Evolutionary conservation across 2,329 filamentous ascomycete genomes (phyloP), one percentile per base, ranked within the genome.

Genomic region (Stylonectria norvegica): DNA sequence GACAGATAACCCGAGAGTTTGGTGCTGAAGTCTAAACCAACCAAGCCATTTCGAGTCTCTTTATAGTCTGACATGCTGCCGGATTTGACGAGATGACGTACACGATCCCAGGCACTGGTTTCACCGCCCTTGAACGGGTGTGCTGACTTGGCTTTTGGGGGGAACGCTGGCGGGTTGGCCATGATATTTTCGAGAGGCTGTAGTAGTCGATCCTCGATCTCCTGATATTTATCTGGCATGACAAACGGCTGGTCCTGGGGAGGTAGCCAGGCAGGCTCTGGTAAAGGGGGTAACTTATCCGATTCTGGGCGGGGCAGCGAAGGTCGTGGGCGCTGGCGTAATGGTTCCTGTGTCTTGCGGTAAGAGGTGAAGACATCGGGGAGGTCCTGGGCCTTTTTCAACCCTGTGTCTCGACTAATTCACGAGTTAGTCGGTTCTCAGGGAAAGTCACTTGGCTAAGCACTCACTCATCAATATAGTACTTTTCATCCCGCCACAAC

Each of bases 291-390:
- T 4, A 93, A 63, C 2, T 65, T 62, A 2, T 59, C 59, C 16
- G 68, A 65, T 2, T 61, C 54, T 0, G 83, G 83, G 2, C 64
- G 66, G 0, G 81, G 71, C 2, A 86, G 58, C 1, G 71, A 59
- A 2, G 68, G 58, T 28, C 85, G 75, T 4, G 86, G 85, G 10
- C 76, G 76, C 27, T 79, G 69, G 29, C 83, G 75, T 2, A 90
- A 67, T 1, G 85, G 85, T 49, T 89, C 86, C 38, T 87, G 75
- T 3, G 73, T 76, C 61, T 89, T 89, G 6, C 85, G 76, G 52
- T 85, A 91, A 0, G 75, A 75, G 0, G 86, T 89, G 58, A 89
- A 91, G 2, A 90, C 72, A 53, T 89, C 83, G 2, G 85, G 84
- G 2, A 89, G 69, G 2, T 86, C 75, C 20, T 71, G 57, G 1